These are phyloP conservation scores for Thuja plicata DNA, from an alignment of 83 land plant species.

Conservation along the genomic window DNA sequence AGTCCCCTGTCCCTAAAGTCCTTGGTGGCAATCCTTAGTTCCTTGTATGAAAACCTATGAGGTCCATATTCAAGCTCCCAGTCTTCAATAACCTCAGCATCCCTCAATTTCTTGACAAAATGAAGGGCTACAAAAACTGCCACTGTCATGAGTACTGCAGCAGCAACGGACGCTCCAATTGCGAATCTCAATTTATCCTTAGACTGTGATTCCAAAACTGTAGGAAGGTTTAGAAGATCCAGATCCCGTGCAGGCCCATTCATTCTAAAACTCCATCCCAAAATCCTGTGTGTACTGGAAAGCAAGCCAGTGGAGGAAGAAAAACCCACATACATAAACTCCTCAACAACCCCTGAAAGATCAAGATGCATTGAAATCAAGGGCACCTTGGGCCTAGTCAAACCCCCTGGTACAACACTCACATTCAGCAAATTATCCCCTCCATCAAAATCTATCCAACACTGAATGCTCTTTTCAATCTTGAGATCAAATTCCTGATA, in stretches of 20 bases:
- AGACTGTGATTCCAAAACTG: neutral
- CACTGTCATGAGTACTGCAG: no score
- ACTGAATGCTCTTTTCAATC: constrained; percentile 22
- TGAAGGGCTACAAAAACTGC: neutral
- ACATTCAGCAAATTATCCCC: neutral
- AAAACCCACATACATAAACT: constrained; percentile 53
- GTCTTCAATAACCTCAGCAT: constrained; percentile 19
- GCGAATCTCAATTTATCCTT: neutral
- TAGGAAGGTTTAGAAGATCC: constrained; percentile 28
- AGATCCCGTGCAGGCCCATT: constrained; percentile 28
- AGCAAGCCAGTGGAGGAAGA: constrained; percentile 42
- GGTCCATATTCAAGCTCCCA: constrained; percentile 40
- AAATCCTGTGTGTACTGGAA: constrained; percentile 40
- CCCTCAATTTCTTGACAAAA: neutral
- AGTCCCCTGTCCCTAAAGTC: constrained; percentile 38
- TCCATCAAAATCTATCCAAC: constrained; percentile 49
- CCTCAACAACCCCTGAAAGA: constrained; percentile 26
- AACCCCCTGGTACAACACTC: constrained; percentile 14
- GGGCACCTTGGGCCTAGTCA: constrained; percentile 24
- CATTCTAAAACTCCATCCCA: constrained; percentile 42
- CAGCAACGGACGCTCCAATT: neutral
- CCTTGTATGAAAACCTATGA: constrained; percentile 47
- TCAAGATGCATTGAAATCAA: constrained; percentile 30
- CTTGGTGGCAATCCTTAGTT: constrained; percentile 42
- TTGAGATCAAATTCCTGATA: constrained; percentile 15